Evolutionary conservation across 306 rosid species (phyloP), one percentile per base, ranked within the genome.

Genomic region (Prunus padus): DNA sequence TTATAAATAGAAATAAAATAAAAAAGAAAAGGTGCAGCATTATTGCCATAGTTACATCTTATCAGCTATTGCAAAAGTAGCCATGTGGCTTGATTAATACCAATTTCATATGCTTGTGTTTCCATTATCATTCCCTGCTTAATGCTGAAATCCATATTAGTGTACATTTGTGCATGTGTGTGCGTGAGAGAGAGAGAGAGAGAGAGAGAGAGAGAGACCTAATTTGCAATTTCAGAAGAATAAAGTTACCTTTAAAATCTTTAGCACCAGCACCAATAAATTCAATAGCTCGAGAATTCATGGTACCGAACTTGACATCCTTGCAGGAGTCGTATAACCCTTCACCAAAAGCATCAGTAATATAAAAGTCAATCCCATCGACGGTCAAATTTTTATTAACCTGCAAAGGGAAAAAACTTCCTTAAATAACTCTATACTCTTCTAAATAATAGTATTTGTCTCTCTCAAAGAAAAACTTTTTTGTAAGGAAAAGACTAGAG

Each of bases 291-390:
- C 83, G 88, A 81, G 99, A 87, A 81, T 95, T 95, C 89, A 78
- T 82, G 72, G 96, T 89, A 77, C 99, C 99, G 82, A 89, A 95
- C 78, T 92, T 95, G 60, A 95, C 99, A 67, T 95, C 97, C 82
- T 92, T 95, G 93, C 99, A 95, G 67, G 99, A 95, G 69, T 92
- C 86, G 65, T 86, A 95, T 76, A 95, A 82, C 72, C 97, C 97
- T 88, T 89, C 93, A 79, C 99, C 99, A 88, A 90, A 95, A 80
- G 89, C 79, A 78, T 92, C 97, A 77, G 84, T 83, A 57, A 85
- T 65, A 80, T 82, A 88, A 87, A 77, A 95, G 75, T 95, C 92
- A 83, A 95, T 95, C 82, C 90, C 97, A 77, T 89, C 86, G 73
- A 92, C 97, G 16, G 97, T 89, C 86, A 79, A 78, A 82, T 87